Base-by-base conservation (phyloP, 78 protist genomes). In the Dictyostelium firmibasis region DNA sequence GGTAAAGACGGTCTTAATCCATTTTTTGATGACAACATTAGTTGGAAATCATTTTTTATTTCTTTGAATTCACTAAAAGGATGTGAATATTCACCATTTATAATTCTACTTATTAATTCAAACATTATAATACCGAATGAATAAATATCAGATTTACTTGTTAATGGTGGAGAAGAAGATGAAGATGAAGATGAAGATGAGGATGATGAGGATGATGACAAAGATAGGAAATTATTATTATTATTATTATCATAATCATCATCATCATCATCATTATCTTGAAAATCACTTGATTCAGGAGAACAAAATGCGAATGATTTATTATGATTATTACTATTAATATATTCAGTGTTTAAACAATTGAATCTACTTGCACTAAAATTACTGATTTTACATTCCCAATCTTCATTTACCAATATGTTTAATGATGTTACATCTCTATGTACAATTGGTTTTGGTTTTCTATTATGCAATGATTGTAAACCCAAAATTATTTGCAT, bases 381-480 rank as follows among this genome's bases (percentile, higher is more conserved):
- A 47, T 95, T 95, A 7, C 83, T 62, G 5, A 96, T 93, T 72
- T 86, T 84, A 27, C 81, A 43, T 62, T 91, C 94, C 95, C 84
- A 81, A 27, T 96, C 53, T 10, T 81, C 91, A 38, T 91, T 92
- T 6, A 96, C 74, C 25, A 95, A 64, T 16, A 95, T 23, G 43
- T 96, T 96, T 7, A 92, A 86, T 4, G 95, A 83, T 0, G 86
- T 96, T 11, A 96, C 41, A 62, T 92, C 97, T n/a, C 97, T 44
- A 25, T 96, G 97, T 0, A 95, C 72, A 25, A 83, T 70, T 57
- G 43, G 87, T 50, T 64, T 92, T 41, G 96, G 96, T 25, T 83
- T 84, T 83, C 91, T 44, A 4, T 53, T 76, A n/a, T 96, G 97
- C 20, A 96, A 93, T 29, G 94, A 92, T 31, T 96, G 83, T 16